A percentile compares a stretch with the other conserved stretches of the same genome.
These are phyloP conservation scores for Pleurotus platypus DNA, from an alignment of 768 basidiomycete genomes.

Conservation along the genomic window DNA sequence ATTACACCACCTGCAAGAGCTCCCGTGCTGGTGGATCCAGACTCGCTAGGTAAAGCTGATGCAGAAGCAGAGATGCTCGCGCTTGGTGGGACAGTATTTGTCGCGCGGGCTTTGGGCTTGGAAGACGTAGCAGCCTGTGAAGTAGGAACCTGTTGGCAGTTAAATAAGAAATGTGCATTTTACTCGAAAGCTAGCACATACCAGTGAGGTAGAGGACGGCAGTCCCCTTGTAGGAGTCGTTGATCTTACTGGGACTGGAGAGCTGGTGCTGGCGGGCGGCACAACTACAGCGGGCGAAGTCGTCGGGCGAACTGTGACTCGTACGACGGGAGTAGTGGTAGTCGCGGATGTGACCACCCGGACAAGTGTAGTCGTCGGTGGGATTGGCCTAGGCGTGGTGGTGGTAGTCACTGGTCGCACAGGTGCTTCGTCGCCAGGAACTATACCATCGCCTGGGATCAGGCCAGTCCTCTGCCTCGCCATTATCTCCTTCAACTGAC, in stretches of 20 bases:
- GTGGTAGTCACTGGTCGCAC: neutral
- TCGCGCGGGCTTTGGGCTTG: neutral
- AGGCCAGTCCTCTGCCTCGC: neutral
- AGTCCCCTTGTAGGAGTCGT: neutral
- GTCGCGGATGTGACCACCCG: too few relatives aligned
- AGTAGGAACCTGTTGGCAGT: neutral
- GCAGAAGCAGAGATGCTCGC: neutral
- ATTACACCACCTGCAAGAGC: conserved; percentile 6
- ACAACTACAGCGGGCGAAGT: neutral
- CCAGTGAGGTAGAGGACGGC: neutral
- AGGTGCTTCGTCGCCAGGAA: neutral
- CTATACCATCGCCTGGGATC: neutral
- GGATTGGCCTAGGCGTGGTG: neutral
- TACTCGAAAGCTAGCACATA: neutral
- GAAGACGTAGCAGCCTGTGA: neutral
- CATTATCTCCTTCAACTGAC: neutral
- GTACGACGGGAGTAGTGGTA: too few relatives aligned
- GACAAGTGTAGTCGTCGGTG: too few relatives aligned
- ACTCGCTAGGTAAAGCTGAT: neutral
- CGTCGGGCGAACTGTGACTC: too few relatives aligned
- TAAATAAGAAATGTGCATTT: neutral
- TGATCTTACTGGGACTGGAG: neutral
- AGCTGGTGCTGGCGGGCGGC: neutral
- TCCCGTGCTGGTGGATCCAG: neutral
- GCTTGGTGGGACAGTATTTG: neutral